These are phyloP conservation scores for Magnaporthiopsis incrustans DNA, from an alignment of 2,329 filamentous ascomycete species.

Conservation along the genomic window DNA sequence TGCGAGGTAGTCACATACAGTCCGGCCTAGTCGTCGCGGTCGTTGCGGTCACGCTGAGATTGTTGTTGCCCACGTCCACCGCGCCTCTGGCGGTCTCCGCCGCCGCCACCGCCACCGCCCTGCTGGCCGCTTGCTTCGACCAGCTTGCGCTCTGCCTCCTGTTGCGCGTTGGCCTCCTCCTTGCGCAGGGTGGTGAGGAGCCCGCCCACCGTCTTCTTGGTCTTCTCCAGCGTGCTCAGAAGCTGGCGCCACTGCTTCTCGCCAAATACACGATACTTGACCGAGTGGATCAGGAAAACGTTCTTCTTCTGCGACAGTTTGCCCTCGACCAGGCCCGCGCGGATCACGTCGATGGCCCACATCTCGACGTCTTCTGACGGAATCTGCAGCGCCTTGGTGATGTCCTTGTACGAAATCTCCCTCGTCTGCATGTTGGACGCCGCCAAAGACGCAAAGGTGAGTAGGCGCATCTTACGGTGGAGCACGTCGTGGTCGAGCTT, in stretches of 20 bases:
- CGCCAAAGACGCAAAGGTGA: slow-evolving; percentile 85
- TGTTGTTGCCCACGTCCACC: slow-evolving; percentile 12
- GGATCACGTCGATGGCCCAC: slow-evolving; percentile 98
- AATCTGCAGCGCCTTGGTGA: slow-evolving; percentile 78
- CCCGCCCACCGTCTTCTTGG: slow-evolving; percentile 72
- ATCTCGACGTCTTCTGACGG: slow-evolving; percentile 81
- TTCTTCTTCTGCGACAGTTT: slow-evolving; percentile 89
- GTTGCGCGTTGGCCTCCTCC: slow-evolving; percentile 71
- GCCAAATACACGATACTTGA: slow-evolving; percentile 92
- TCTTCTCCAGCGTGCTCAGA: slow-evolving; percentile 81
- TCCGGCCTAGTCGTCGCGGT: slow-evolving; percentile 45
- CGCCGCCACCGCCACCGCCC: slow-evolving; percentile 16
- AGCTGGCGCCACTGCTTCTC: slow-evolving; percentile 98
- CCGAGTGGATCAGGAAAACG: slow-evolving; percentile 91
- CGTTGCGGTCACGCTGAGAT: slow-evolving; percentile 29
- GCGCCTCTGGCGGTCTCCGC: slow-evolving; percentile 17
- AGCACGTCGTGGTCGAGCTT: slow-evolving; percentile 65
- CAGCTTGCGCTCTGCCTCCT: slow-evolving; percentile 60
- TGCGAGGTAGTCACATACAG: background rate
- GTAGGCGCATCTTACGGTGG: slow-evolving; percentile 90
- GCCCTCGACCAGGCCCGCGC: slow-evolving; percentile 89
- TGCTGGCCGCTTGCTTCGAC: slow-evolving; percentile 21
- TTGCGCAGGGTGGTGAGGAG: slow-evolving; percentile 71
- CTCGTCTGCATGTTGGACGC: slow-evolving; percentile 70
- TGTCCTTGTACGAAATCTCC: slow-evolving; percentile 80